A percentile compares a stretch with the other conserved stretches of the same genome.
These are phyloP conservation scores for Naganishia antarctica DNA, from an alignment of 768 basidiomycete species.

Conservation along the genomic window DNA sequence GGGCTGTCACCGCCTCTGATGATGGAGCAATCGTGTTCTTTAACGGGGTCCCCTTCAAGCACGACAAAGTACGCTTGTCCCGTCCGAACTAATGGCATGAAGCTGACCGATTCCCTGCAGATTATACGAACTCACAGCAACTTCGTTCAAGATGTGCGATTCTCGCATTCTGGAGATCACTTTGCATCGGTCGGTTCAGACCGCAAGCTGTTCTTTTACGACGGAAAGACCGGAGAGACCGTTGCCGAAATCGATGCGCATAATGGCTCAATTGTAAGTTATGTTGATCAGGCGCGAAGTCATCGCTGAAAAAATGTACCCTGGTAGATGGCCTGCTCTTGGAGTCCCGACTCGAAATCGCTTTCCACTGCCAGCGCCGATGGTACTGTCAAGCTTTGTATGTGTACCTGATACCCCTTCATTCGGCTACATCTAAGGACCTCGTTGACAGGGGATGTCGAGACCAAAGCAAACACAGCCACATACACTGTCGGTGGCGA, in stretches of 20 bases:
- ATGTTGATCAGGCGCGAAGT: slow-evolving; percentile 60
- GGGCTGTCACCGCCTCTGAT: slow-evolving; percentile 82
- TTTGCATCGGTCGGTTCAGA: slow-evolving; percentile 90
- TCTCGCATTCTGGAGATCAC: slow-evolving; percentile 69
- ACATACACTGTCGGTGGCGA: slow-evolving; percentile 71
- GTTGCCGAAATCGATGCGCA: slow-evolving; percentile 54
- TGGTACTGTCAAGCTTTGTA: slow-evolving; percentile 80
- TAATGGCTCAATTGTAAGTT: slow-evolving; percentile 36
- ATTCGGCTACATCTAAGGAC: neutral
- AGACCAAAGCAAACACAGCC: slow-evolving; percentile 61
- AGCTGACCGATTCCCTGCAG: slow-evolving; percentile 36
- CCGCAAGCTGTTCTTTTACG: slow-evolving; percentile 74
- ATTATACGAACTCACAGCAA: slow-evolving; percentile 81
- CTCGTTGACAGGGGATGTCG: slow-evolving; percentile 66
- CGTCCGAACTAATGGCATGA: neutral
- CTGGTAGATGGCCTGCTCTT: slow-evolving; percentile 55
- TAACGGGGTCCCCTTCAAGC: slow-evolving; percentile 85
- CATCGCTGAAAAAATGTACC: slow-evolving; percentile 59
- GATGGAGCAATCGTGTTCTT: slow-evolving; percentile 77
- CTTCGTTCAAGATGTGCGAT: slow-evolving; percentile 87
- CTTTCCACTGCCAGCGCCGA: slow-evolving; percentile 82
- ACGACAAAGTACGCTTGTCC: slow-evolving; percentile 61
- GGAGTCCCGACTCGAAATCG: slow-evolving; percentile 69
- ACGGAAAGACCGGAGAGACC: slow-evolving; percentile 80
- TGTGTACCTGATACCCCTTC: slow-evolving; percentile 35